These are phyloP conservation scores for Gossypium laxum DNA, from an alignment of 441 rosid species.

Conservation along the genomic window DNA sequence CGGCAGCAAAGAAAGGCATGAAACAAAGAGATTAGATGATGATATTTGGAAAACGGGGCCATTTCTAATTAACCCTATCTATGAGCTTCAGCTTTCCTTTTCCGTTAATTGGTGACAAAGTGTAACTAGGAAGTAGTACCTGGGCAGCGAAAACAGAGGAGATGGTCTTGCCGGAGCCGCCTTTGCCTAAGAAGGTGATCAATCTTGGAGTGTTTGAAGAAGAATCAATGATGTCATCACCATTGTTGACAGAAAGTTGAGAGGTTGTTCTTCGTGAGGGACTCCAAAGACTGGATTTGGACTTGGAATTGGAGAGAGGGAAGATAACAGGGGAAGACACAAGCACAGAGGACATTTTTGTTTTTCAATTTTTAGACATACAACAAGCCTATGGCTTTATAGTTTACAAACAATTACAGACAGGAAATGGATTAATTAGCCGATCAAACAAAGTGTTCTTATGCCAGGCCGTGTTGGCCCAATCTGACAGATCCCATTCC, in stretches of 20 bases:
- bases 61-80: not conserved
- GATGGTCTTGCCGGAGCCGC: conserved; percentile 86
- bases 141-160: conserved; percentile 78
- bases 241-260: conserved; percentile 8
- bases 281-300: conserved; percentile 7
- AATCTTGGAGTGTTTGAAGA: conserved; percentile 34
- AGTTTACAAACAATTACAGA: not conserved
- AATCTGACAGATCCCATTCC: not conserved
- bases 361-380: not conserved
- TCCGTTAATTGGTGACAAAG: not conserved
- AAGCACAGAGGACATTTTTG: conserved; percentile 13
- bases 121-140: conserved; percentile 26
- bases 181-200: conserved; percentile 77
- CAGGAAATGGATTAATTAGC: not conserved
- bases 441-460: not conserved
- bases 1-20: not conserved
- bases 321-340: conserved; percentile 12
- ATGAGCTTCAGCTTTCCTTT: not conserved
- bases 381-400: not conserved
- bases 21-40: not conserved
- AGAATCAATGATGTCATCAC: conserved; percentile 6
- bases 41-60: not conserved
- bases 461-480: not conserved
- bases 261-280: conserved; percentile 5
- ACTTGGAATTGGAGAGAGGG: conserved; percentile 10